Base-by-base conservation (phyloP, 345 rosid genomes). In the Garcia nutans region DNA sequence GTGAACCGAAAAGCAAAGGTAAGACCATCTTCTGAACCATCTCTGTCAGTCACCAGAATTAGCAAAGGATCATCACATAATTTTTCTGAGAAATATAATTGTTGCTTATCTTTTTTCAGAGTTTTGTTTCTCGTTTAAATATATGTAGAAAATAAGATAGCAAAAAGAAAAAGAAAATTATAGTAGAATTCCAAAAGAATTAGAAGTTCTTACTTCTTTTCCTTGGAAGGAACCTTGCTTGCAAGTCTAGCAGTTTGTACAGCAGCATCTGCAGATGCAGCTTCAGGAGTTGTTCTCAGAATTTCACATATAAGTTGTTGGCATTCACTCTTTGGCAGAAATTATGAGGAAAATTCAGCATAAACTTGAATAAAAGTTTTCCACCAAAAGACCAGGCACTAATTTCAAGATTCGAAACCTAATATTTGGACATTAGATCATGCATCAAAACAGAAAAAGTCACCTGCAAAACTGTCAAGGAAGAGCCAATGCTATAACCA, bases 231-330 rank as follows among this genome's bases (percentile, higher is more conserved):
- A 76, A 52, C 81, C 87, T 91, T 95, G 85, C 85, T 93, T 63
- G 94, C 97, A 85, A 88, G 96, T 86, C 94, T 90, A 81, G 98
- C 98, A 80, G 97, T 93, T 86, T 93, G 99, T 67, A 91, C 94
- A 76, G 95, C 94, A 75, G 97, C 92, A 89, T 96, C 99, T 52
- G 97, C 97, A 65, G 98, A 88, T 74, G 99, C 90, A 85, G 99
- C 96, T 87, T 96, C 98, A 66, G 98, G 99, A 69, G 98, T 96
- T 80, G 99, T 97, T 86, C 99, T 88, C 76, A 96, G 86, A 87
- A 96, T 91, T 85, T 96, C 99, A 80, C 99, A 96, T 75, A 96
- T 92, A 72, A 96, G 97, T 88, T 96, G 99, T 84, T 96, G 99
- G 85, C 98, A 93, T 84, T 96, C 99, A 85, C 99, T 96, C 99